Evolutionary conservation across 306 rosid species (phyloP), one percentile per base, ranked within the genome.

Genomic region (Cicer chorassanicum): DNA sequence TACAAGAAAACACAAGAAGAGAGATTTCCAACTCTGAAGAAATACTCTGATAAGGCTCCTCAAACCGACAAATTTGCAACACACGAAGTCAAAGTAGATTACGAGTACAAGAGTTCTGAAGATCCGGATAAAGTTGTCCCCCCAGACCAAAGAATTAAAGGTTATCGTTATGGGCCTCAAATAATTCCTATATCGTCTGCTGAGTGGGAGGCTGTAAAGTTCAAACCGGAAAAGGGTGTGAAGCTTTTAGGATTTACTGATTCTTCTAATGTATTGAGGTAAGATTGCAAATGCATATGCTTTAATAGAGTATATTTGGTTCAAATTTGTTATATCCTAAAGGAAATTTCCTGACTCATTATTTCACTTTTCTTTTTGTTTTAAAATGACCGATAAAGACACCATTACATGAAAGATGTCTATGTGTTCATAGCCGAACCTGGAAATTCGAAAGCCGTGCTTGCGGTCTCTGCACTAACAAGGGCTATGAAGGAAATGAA

Each of bases 1-100:
- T 93, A 93, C 87, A 93, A 93, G 91, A 93, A 93, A 87, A 91
- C 97, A 56, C 75, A 89, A 14, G 94, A 93, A 88, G 97, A 93
- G 85, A 93, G 79, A 84, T 84, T 93, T 83, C 96, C 98, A 18
- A 84, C 90, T 68, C 80, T 89, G 64, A 91, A 93, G 91, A 91
- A 87, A 87, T 91, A 84, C 87, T 93, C 98, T 73, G 97, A 91
- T 68, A 93, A 86, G 84, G 96, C 97, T 54, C 92, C 97, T 43
- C 64, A 84, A 78, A 88, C 75, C 65, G 94, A 88, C 85, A 86
- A 82, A 80, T 87, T 57, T 73, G 98, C 98, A 16, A 89, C 92
- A 44, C 94, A 81, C 36, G 96, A 91, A 86, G 91, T 93, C 75
- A 91, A 93, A 79, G 86, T 87, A 74, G 96, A 89, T 79, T 89